phyloP scores from a whole-genome alignment of 345 rosid species.

The Linum trigynum region DNA sequence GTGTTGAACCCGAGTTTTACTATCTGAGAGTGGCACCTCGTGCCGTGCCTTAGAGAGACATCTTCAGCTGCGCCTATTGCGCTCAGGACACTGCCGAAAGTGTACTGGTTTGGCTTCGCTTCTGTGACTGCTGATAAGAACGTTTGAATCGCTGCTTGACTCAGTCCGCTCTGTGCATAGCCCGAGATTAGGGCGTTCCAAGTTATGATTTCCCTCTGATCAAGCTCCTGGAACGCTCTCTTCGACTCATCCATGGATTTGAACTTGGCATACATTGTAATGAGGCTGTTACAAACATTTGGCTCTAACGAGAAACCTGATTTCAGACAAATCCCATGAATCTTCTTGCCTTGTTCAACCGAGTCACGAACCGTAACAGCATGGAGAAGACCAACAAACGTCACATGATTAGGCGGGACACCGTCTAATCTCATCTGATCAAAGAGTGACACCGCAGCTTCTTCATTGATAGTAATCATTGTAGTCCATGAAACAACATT shows the following conservation, averaged over 20 bases:
- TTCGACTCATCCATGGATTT: constrained; percentile 41
- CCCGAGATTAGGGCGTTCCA: constrained; percentile 92
- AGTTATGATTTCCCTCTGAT: constrained; percentile 40
- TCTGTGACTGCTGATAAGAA: constrained; percentile 36
- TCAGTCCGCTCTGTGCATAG: constrained; percentile 52
- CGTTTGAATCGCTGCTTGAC: constrained; percentile 44
- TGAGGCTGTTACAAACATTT: constrained; percentile 59
- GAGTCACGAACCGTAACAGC: constrained; percentile 35
- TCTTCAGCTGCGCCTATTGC: constrained; percentile 74
- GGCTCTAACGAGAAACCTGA: constrained; percentile 38
- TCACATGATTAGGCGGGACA: constrained; percentile 69
- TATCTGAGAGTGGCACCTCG: constrained; percentile 58
- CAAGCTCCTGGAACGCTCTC: constrained; percentile 52
- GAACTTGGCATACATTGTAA: constrained; percentile 81
- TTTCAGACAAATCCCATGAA: constrained; percentile 60
- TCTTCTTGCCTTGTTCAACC: constrained; percentile 40
- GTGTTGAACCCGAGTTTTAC: constrained; percentile 50
- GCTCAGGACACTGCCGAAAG: constrained; percentile 73
- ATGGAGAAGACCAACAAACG: constrained; percentile 58
- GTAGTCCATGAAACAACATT: constrained; percentile 89
- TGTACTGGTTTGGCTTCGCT: constrained; percentile 54
- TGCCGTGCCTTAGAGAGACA: constrained; percentile 67
- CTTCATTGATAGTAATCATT: constrained; percentile 49
- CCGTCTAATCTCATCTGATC: constrained; percentile 56
- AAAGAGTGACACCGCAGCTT: constrained; percentile 46